Conservation (phyloP, 345 rosid species). For the Eucalyptus virginea region DNA sequence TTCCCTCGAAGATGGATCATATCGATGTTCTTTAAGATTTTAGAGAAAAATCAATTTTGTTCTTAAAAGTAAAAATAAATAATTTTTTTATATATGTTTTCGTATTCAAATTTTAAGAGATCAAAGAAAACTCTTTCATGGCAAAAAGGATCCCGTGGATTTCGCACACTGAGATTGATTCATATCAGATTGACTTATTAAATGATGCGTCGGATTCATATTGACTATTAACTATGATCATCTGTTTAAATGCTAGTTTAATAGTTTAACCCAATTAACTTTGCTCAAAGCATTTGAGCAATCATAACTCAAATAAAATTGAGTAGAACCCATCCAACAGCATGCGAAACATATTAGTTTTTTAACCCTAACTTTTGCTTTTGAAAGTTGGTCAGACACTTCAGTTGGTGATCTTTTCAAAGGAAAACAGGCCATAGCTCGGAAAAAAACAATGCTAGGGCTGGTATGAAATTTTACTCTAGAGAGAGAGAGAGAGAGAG, state of each 20-base stretch:
- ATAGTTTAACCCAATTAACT: not conserved
- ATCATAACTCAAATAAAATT: not conserved
- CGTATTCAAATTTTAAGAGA: rapidly evolving
- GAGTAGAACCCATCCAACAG: not conserved
- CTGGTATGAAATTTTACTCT: not conserved
- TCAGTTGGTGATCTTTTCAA: not conserved
- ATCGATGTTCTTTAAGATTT: not conserved
- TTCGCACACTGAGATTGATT: rapidly evolving
- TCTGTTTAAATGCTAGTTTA: not conserved
- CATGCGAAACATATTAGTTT: not conserved
- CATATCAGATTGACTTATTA: rapidly evolving
- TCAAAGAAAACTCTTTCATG: not conserved
- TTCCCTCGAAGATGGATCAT: not conserved
- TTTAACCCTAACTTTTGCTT: not conserved
- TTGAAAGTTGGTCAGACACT: not conserved
- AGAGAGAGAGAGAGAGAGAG: not conserved
- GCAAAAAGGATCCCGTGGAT: not conserved
- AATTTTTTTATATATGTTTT: not conserved
- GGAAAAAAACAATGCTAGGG: not conserved
- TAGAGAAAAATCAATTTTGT: too few relatives aligned
- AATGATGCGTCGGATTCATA: not conserved
- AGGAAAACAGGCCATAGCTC: not conserved
- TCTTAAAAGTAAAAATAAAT: not conserved
- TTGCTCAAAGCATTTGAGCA: not conserved
- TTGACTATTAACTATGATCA: not conserved